phyloP scores from a whole-genome alignment of 257 asterid genomes.

The Penstemon davidsonii region DNA sequence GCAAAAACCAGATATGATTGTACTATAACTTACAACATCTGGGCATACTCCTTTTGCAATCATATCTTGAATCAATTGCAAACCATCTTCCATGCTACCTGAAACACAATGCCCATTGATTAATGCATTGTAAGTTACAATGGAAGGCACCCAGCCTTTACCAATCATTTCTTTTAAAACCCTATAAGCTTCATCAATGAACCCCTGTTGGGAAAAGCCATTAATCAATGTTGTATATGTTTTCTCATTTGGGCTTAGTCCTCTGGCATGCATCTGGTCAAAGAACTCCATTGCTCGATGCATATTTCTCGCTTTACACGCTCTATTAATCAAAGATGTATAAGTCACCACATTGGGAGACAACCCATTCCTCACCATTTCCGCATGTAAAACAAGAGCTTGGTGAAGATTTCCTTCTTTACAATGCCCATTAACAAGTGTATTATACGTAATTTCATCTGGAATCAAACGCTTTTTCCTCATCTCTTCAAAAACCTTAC shows the following conservation, averaged over 20 bases:
- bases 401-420: slow-evolving; percentile 76
- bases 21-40: slow-evolving; percentile 84
- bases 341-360: slow-evolving; percentile 84
- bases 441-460: slow-evolving; percentile 77
- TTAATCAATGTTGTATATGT: slow-evolving; percentile 81
- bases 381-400: slow-evolving; percentile 73
- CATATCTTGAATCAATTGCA: slow-evolving; percentile 55
- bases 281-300: slow-evolving; percentile 72
- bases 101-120: slow-evolving; percentile 72
- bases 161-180: slow-evolving; percentile 57
- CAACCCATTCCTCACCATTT: slow-evolving; percentile 81
- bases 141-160: slow-evolving; percentile 64
- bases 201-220: slow-evolving; percentile 81
- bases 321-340: slow-evolving; percentile 71
- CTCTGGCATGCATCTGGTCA: slow-evolving; percentile 67
- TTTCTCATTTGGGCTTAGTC: slow-evolving; percentile 70
- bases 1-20: slow-evolving; percentile 64
- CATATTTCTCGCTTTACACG: slow-evolving; percentile 70
- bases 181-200: slow-evolving; percentile 65
- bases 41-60: slow-evolving; percentile 49
- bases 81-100: slow-evolving; percentile 63
- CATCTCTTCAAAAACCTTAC: slow-evolving; percentile 60
- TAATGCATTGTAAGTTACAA: slow-evolving; percentile 78
- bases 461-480: slow-evolving; percentile 60
- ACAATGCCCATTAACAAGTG: slow-evolving; percentile 79